phyloP scores from a whole-genome alignment of 2,329 filamentous ascomycete genomes.

The Talaromyces sp. region DNA sequence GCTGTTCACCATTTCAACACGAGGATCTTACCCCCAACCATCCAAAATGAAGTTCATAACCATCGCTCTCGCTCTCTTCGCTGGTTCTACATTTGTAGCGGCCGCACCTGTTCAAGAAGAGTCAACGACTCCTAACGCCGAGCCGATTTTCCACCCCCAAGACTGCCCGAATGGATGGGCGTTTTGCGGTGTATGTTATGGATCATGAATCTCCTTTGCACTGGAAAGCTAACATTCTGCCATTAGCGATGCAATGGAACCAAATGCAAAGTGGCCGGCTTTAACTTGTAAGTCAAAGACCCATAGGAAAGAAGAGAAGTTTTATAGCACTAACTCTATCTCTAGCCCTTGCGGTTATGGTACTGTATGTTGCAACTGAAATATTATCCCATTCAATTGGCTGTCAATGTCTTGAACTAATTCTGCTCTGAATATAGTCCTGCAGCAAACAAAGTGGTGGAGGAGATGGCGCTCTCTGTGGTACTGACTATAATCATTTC shows the following conservation, averaged over 20 bases:
- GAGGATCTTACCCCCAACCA: neutral
- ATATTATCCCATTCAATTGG: neutral
- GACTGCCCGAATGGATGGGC: neutral
- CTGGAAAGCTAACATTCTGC: neutral
- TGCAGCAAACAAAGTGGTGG: neutral
- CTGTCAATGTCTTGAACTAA: neutral
- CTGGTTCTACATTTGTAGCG: neutral
- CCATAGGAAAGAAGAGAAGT: neutral
- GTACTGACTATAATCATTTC: neutral
- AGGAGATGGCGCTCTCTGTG: neutral
- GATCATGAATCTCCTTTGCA: neutral
- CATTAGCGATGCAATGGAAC: neutral
- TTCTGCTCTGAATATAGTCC: neutral
- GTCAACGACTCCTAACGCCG: neutral
- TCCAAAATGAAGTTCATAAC: neutral
- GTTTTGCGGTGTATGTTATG: neutral
- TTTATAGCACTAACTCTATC: neutral
- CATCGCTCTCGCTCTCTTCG: neutral
- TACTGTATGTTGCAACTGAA: neutral
- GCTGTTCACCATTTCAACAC: neutral
- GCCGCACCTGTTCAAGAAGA: neutral
- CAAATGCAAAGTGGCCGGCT: neutral
- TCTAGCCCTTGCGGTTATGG: neutral
- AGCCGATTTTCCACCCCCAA: too few species aligned
- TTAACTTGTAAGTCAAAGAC: neutral